Evolutionary conservation across 768 basidiomycete genomes (phyloP).

Genomic region (Kwoniella sp.): DNA sequence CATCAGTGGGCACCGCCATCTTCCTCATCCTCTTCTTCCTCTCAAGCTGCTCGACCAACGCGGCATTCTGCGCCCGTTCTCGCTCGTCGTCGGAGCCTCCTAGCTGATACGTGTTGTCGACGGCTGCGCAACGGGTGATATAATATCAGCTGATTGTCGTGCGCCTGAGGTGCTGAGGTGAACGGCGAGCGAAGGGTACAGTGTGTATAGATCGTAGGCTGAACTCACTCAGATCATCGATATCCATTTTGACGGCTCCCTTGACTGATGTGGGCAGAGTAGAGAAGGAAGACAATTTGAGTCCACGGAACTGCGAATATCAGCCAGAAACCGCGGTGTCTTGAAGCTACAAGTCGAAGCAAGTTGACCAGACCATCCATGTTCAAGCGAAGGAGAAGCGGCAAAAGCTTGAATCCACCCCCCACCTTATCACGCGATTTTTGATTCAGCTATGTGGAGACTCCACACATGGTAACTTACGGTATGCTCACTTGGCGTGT

Average conservation of each 20-base stretch:
- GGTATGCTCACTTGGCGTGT: neutral
- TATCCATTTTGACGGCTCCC: slow-evolving; percentile 40
- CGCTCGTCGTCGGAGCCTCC: slow-evolving; percentile 55
- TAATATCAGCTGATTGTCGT: neutral
- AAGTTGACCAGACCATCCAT: too few species aligned
- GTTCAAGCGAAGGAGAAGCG: too few species aligned
- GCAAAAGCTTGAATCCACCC: neutral
- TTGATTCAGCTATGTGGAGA: too few species aligned
- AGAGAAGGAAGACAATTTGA: too few species aligned
- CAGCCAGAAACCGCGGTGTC: too few species aligned
- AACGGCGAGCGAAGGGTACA: neutral
- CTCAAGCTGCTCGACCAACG: slow-evolving; percentile 92
- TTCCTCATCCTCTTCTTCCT: slow-evolving; percentile 91
- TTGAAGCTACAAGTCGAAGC: too few species aligned
- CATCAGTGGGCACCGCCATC: slow-evolving; percentile 96
- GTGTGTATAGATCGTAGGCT: too few species aligned
- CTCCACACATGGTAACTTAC: neutral
- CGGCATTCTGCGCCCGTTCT: slow-evolving; percentile 64
- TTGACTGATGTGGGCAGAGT: too few species aligned
- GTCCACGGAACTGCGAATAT: too few species aligned
- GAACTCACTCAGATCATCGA: slow-evolving; percentile 46
- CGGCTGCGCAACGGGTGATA: slow-evolving; percentile 23
- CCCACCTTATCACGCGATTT: neutral
- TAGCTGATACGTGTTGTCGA: slow-evolving; percentile 47
- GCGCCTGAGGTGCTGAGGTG: too few species aligned